phyloP scores from a whole-genome alignment of 2,329 filamentous ascomycete genomes.

The Didymella arachidicola region DNA sequence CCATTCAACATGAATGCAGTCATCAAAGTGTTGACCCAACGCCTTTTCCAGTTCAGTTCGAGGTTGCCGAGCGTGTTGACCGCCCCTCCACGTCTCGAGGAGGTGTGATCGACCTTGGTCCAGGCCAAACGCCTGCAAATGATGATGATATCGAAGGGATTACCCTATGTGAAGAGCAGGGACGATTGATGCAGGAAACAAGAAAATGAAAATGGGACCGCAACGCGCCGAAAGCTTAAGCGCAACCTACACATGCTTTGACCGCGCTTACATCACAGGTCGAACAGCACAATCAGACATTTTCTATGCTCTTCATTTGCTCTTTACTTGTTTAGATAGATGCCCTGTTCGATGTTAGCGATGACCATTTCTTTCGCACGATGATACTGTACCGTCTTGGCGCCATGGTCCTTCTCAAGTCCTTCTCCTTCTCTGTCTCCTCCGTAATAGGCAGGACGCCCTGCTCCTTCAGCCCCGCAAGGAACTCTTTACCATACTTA shows the following conservation, averaged over 20 bases:
- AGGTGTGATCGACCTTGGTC: too few species aligned
- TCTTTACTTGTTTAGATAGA: constrained; percentile 2
- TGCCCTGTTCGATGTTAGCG: constrained; percentile 14
- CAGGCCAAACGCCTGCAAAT: too few species aligned
- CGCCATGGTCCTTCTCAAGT: constrained; percentile 61
- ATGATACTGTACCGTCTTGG: constrained; percentile 33
- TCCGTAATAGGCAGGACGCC: constrained; percentile 71
- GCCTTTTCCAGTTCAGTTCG: too few species aligned
- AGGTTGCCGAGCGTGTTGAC: too few species aligned
- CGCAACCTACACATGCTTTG: background rate
- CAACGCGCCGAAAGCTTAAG: background rate
- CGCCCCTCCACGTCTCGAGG: too few species aligned
- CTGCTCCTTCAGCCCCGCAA: constrained; percentile 78
- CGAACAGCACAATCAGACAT: too few species aligned
- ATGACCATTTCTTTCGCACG: background rate
- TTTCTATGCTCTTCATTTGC: background rate
- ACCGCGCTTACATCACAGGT: background rate
- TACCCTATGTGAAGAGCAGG: too few species aligned
- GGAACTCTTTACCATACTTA: constrained; percentile 80
- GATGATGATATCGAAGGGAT: too few species aligned
- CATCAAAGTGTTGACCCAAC: too few species aligned
- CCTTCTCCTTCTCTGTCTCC: constrained; percentile 60
- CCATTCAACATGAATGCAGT: too few species aligned
- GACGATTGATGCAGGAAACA: too few species aligned
- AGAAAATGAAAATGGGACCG: background rate